These are phyloP conservation scores for grape (Vitis vinifera) DNA, from an alignment of 164 flowering plant genomes.

Conservation along the genomic window ASM3070453v1 NC_081806.1:18561001-18561500, in stretches of 20 bases:
- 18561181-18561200: conserved; percentile 84
- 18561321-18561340: conserved; percentile 66
- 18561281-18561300: conserved; percentile 71
- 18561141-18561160: conserved; percentile 91
- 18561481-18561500: conserved; percentile 84
- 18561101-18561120: conserved; percentile 81
- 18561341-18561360: conserved; percentile 58
- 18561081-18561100: conserved; percentile 64
- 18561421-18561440: conserved; percentile 54
- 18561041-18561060: conserved; percentile 49
- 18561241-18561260: conserved; percentile 96
- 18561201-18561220: conserved; percentile 72
- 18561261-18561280: conserved; percentile 86
- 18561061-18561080: conserved; percentile 79
- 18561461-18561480: conserved; percentile 48
- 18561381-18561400: conserved; percentile 88
- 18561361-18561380: conserved; percentile 99
- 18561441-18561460: conserved; percentile 67
- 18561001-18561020: conserved; percentile 82
- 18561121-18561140: conserved; percentile 93
- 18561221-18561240: conserved; percentile 90
- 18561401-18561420: conserved; percentile 81
- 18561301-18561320: conserved; percentile 98
- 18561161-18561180: conserved; percentile 93
- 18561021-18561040: conserved; percentile 56